These are phyloP conservation scores for Microcyclosporella mali DNA, from an alignment of 2,329 filamentous ascomycete genomes.

Conservation along the genomic window DNA sequence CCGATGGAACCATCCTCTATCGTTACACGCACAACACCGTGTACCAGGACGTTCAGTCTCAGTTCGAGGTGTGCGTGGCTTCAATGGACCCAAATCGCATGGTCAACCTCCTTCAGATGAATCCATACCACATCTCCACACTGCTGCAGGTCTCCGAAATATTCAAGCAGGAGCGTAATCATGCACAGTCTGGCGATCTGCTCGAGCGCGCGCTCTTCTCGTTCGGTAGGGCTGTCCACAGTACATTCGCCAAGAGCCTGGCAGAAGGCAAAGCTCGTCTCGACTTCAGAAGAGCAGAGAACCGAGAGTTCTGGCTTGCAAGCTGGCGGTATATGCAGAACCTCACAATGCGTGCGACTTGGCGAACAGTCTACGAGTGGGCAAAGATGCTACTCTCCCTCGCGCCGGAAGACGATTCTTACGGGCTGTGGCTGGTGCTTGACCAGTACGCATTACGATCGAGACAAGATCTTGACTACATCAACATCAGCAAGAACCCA, in stretches of 20 bases:
- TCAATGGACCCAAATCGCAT: slow-evolving; percentile 78
- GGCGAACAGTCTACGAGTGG: slow-evolving; percentile 90
- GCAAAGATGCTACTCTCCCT: slow-evolving; percentile 74
- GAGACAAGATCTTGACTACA: slow-evolving; percentile 66
- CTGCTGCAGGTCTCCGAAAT: slow-evolving; percentile 91
- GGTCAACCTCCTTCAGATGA: slow-evolving; percentile 64
- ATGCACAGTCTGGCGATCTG: slow-evolving; percentile 76
- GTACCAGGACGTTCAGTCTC: slow-evolving; percentile 68
- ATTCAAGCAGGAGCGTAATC: slow-evolving; percentile 84
- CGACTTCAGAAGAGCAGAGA: slow-evolving; percentile 75
- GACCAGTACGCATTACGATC: slow-evolving; percentile 81
- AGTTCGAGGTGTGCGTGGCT: slow-evolving; percentile 75
- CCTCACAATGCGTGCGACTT: slow-evolving; percentile 84
- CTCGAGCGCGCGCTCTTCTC: slow-evolving; percentile 88
- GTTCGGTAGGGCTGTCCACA: slow-evolving; percentile 82
- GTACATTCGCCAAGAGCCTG: slow-evolving; percentile 70
- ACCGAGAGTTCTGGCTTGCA: slow-evolving; percentile 86
- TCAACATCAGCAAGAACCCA: slow-evolving; percentile 58
- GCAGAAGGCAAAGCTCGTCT: slow-evolving; percentile 72
- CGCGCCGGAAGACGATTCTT: slow-evolving; percentile 68
- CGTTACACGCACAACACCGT: slow-evolving; percentile 65
- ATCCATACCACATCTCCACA: slow-evolving; percentile 87
- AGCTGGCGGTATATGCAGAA: slow-evolving; percentile 84
- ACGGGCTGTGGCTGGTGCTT: slow-evolving; percentile 71
- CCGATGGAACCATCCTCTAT: slow-evolving; percentile 63